These are phyloP conservation scores for Tuctoria greenei DNA, from an alignment of 176 grass and related monocot species.

Conservation along the genomic window DNA sequence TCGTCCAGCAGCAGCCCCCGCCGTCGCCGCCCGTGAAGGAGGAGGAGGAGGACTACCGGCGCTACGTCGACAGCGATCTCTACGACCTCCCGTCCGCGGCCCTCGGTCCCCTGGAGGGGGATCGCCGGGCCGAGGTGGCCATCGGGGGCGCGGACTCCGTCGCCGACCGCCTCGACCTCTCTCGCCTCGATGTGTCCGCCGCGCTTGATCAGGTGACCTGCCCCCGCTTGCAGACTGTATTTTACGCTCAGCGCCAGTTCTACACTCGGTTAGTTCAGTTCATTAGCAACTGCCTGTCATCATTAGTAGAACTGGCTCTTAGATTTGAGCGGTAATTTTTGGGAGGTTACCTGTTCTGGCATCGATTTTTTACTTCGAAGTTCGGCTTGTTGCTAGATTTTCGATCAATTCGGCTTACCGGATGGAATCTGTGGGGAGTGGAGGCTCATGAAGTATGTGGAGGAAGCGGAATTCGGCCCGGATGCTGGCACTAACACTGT, in stretches of 20 bases:
- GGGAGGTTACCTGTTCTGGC: not conserved
- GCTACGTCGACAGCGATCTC: slow-evolving; percentile 73
- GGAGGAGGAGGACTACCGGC: slow-evolving; percentile 72
- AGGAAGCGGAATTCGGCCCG: slow-evolving; percentile 90
- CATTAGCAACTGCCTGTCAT: not conserved
- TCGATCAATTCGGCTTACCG: slow-evolving; percentile 38
- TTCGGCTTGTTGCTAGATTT: slow-evolving; percentile 46
- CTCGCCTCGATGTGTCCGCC: slow-evolving; percentile 53
- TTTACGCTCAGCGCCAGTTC: not conserved
- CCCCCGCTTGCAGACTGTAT: not conserved
- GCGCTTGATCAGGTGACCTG: slow-evolving; percentile 62
- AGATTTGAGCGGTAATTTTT: not conserved
- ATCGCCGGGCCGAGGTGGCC: slow-evolving; percentile 30
- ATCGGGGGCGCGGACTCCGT: slow-evolving; percentile 43
- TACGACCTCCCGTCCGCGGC: slow-evolving; percentile 81
- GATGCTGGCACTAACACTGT: slow-evolving; percentile 57
- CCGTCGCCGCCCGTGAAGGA: slow-evolving; percentile 34
- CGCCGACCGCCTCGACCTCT: slow-evolving; percentile 47
- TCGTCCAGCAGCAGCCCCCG: slow-evolving; percentile 52
- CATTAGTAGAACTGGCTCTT: not conserved
- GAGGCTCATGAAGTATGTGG: slow-evolving; percentile 55
- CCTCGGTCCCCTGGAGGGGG: slow-evolving; percentile 38
- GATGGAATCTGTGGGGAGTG: slow-evolving; percentile 40
- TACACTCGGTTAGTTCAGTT: not conserved
- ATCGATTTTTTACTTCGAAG: not conserved